phyloP scores from a whole-genome alignment of 176 grass and related monocot genomes.

The Rhynchospora tenuis region DNA sequence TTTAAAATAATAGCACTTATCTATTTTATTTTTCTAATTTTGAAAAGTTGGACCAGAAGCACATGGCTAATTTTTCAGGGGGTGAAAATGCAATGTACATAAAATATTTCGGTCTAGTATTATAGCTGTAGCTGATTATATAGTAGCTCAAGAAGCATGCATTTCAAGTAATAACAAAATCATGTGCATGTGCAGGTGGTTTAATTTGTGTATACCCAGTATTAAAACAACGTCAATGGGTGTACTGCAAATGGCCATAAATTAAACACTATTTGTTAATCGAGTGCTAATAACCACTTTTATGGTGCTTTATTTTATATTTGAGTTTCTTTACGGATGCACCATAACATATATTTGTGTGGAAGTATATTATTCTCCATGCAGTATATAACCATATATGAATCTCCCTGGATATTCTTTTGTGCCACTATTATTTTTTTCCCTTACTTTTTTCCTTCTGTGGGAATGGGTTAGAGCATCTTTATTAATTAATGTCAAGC shows the following conservation, averaged over 20 bases:
- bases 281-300: background rate
- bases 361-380: background rate
- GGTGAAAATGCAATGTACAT: background rate
- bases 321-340: background rate
- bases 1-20: too few species aligned
- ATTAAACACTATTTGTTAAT: background rate
- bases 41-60: background rate
- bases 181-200: background rate
- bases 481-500: background rate
- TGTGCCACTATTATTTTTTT: background rate
- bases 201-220: background rate
- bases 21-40: background rate
- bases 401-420: constrained; percentile 8
- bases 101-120: background rate
- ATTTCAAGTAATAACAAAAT: background rate
- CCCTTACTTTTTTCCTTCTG: background rate
- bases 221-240: background rate
- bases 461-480: background rate
- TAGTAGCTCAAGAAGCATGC: background rate
- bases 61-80: background rate
- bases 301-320: background rate
- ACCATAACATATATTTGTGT: background rate
- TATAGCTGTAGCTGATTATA: background rate
- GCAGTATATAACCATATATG: background rate
- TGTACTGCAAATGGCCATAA: background rate